Evolutionary conservation across 1,284 basidiomycete genomes (phyloP).

Genomic region (Trichosporon sp.): DNA sequence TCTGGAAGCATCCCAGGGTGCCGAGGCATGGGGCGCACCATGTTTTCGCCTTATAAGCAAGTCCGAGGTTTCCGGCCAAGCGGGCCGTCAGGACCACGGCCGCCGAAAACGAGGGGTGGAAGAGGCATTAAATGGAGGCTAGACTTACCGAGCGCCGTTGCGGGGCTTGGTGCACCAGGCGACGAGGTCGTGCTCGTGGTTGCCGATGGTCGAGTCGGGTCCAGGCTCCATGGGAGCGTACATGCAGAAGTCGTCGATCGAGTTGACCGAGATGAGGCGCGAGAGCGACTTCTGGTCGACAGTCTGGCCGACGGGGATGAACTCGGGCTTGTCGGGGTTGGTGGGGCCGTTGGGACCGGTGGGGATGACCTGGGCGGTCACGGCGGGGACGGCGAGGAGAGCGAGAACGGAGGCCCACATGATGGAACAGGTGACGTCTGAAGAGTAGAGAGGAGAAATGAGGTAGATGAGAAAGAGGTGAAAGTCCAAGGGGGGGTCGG

Average conservation of each 20-base stretch:
- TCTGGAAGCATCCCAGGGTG: not conserved
- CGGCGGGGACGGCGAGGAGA: conserved; percentile 9
- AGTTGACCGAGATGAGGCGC: conserved; percentile 44
- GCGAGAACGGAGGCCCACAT: conserved; percentile 9
- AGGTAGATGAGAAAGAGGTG: not conserved
- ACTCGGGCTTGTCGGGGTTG: conserved; percentile 42
- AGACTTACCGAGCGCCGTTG: conserved; percentile 32
- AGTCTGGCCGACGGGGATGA: conserved; percentile 32
- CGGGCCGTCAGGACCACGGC: not conserved
- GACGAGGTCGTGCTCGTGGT: conserved; percentile 41
- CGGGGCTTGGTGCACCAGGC: conserved; percentile 44
- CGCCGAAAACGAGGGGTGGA: not conserved
- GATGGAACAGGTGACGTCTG: not conserved
- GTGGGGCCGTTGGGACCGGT: conserved; percentile 45
- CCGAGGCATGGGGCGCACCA: not conserved
- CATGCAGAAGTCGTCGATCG: conserved; percentile 48
- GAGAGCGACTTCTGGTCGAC: conserved; percentile 47
- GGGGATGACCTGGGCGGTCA: conserved; percentile 36
- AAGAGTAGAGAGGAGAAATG: not conserved
- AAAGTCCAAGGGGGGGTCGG: not conserved
- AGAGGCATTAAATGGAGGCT: not conserved
- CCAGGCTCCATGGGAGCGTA: conserved; percentile 38
- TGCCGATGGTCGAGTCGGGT: conserved; percentile 37
- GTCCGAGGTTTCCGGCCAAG: not conserved
- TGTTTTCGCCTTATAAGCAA: not conserved